phyloP scores from a whole-genome alignment of 2,329 filamentous ascomycete genomes.

The Diaporthe vaccinii region DNA sequence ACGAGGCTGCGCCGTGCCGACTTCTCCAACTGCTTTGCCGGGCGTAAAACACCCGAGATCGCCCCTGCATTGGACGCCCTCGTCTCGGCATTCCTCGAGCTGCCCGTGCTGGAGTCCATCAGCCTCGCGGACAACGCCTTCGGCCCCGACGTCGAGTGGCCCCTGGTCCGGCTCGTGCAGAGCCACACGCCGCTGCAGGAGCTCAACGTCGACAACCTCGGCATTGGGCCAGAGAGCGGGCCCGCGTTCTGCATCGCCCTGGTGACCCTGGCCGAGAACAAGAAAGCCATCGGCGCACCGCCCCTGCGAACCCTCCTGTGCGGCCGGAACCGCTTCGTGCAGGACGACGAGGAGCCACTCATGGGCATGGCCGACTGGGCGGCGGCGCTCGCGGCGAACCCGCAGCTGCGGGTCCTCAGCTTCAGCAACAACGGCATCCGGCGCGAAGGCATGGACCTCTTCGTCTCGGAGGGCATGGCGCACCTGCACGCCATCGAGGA shows the following conservation, averaged over 20 bases:
- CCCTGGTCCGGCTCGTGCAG: neutral
- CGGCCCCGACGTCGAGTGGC: slow-evolving; percentile 5
- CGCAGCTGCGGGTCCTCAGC: neutral
- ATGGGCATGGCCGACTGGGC: slow-evolving; percentile 8
- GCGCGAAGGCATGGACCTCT: neutral
- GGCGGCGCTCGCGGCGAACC: slow-evolving; percentile 8
- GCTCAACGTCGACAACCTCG: neutral
- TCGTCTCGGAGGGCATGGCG: neutral
- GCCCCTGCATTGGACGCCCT: neutral
- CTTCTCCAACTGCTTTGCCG: slow-evolving; percentile 6
- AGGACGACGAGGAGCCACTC: neutral
- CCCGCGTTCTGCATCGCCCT: neutral
- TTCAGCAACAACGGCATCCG: neutral
- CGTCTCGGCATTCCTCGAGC: neutral
- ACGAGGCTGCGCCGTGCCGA: slow-evolving; percentile 11
- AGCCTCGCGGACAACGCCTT: neutral
- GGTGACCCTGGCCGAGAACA: neutral
- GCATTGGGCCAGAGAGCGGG: slow-evolving; percentile 7
- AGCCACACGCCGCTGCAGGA: neutral
- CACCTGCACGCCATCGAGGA: neutral
- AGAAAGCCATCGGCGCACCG: neutral
- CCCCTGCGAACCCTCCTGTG: neutral
- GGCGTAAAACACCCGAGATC: neutral
- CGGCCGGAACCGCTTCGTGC: neutral
- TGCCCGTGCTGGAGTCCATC: slow-evolving; percentile 2